These are phyloP conservation scores for Rhodotorula diobovata DNA, from an alignment of 768 basidiomycete genomes.

Conservation along the genomic window DNA sequence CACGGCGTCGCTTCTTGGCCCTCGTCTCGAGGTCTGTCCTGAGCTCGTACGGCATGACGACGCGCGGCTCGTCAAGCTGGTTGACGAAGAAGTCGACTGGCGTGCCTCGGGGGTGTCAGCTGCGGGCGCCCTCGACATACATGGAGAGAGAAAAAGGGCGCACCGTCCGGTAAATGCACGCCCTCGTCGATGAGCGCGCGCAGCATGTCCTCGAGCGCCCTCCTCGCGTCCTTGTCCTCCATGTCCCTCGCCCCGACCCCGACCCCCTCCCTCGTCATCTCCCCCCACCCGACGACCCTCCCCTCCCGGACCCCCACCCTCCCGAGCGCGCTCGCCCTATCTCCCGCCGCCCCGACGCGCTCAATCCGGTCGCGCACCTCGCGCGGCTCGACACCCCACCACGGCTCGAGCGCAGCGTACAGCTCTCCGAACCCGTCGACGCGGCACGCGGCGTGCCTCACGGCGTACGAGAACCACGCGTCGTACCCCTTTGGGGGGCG, in stretches of 20 bases:
- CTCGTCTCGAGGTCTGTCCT: not conserved
- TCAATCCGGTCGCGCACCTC: slow-evolving; percentile 13
- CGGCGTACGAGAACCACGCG: not conserved
- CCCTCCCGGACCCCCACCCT: slow-evolving; percentile 7
- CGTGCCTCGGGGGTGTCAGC: too few relatives aligned
- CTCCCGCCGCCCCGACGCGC: not conserved
- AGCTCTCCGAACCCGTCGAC: slow-evolving; percentile 17
- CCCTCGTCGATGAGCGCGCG: not conserved
- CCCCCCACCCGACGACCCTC: not conserved
- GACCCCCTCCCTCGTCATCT: not conserved
- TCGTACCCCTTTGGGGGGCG: slow-evolving; percentile 13
- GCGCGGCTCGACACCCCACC: slow-evolving; percentile 4
- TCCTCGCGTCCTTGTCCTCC: not conserved
- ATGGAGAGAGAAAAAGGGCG: not conserved
- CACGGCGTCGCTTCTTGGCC: not conserved
- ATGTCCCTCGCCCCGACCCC: not conserved
- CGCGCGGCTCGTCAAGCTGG: slow-evolving; percentile 22
- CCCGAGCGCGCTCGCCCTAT: not conserved
- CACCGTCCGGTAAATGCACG: slow-evolving; percentile 1
- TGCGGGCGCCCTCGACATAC: too few relatives aligned
- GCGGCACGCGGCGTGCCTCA: not conserved
- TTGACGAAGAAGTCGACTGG: slow-evolving; percentile 31
- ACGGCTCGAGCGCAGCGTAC: not conserved
- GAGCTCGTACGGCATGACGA: slow-evolving; percentile 10
- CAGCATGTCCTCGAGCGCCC: slow-evolving; percentile 10